Base-by-base conservation (phyloP, 2,329 filamentous ascomycete genomes). In the Aspergillus hortae region DNA sequence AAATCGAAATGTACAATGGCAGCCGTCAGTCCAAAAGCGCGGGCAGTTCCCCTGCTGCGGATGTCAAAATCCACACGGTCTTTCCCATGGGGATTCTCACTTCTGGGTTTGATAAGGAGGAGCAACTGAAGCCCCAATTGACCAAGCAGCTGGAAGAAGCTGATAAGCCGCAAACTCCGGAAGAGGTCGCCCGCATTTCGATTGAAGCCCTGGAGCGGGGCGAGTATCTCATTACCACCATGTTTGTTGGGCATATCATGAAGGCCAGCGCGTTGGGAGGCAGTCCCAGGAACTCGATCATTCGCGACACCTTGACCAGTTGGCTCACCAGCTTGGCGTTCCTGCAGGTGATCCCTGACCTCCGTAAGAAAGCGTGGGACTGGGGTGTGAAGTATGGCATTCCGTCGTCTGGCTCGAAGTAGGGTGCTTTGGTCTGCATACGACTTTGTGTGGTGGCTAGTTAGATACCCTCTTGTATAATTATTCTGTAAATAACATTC, bases 1-100 rank as follows among this genome's bases (percentile, higher is more conserved):
- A 99, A 73, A 76, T 95, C 41, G 78, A 90, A 62, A 77, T 96
- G 47, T 99, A 97, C 76, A 91, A 92, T 42, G 87, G 82, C 41
- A 77, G 80, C 17, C 73, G 79, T 9, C 68, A 68, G 32, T 71
- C 73, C 30, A 63, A 71, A 33, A 57, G 64, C 23, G 63, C 71
- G 2, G 58, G 61, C 14, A 61, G 63, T 9, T 73, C 76, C 1
- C 77, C 79, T 0, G 70, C 87, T 48, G 82, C 87, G 41, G 81
- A 85, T 53, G 86, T 97, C 49, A 84, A 88, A 61, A 79, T 96
- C 17, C 90, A 95, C 64, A 81, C 90, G 40, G 83, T 97, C 11
- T 89, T 86, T 62, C 94, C 94, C 0, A 92, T 88, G 48, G 90
- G 88, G 2, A 97, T 99, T 57, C 78, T 84, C 12, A 86, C 82